phyloP scores from a whole-genome alignment of 108 stramenopile genomes.

The Skeletonema costatum region DNA sequence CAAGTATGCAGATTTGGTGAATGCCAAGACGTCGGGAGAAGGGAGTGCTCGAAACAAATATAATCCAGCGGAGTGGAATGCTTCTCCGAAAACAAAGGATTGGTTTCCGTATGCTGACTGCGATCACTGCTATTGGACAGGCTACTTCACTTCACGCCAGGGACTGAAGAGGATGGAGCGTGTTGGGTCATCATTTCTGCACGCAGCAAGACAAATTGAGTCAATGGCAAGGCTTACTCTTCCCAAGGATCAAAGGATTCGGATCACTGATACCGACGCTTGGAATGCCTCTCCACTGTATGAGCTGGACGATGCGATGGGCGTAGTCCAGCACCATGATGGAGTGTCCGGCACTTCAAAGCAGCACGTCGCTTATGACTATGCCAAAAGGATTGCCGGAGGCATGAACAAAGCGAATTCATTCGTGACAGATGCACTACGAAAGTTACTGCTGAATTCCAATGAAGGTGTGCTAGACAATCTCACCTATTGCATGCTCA shows the following conservation, averaged over 20 bases:
- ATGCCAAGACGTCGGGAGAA: conserved; percentile 17
- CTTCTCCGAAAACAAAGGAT: conserved; percentile 77
- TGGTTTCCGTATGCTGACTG: conserved; percentile 96
- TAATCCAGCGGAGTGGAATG: conserved; percentile 21
- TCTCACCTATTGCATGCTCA: conserved; percentile 65
- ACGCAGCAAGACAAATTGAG: conserved; percentile 79
- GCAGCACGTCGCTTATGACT: conserved; percentile 86
- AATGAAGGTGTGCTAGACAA: conserved; percentile 23
- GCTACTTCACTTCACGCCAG: conserved; percentile 91
- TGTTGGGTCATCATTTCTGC: conserved; percentile 71
- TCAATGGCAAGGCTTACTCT: conserved; percentile 38
- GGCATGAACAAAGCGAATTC: conserved; percentile 66
- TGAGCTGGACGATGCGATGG: conserved; percentile 78
- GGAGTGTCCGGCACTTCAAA: conserved; percentile 70
- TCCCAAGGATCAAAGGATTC: not conserved
- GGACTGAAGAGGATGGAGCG: conserved; percentile 87
- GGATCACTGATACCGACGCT: not conserved
- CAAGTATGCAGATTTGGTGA: conserved; percentile 70
- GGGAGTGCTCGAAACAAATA: not conserved
- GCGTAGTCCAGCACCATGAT: conserved; percentile 92
- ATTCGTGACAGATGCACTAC: conserved; percentile 51
- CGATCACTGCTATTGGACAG: conserved; percentile 93
- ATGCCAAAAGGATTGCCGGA: conserved; percentile 70
- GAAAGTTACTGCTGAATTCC: conserved; percentile 33
- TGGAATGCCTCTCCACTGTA: conserved; percentile 52